A percentile compares a stretch with the other conserved stretches of the same genome.
Conservation (phyloP, 139 green algal species). For the Pycnococcus provasolii region DNA sequence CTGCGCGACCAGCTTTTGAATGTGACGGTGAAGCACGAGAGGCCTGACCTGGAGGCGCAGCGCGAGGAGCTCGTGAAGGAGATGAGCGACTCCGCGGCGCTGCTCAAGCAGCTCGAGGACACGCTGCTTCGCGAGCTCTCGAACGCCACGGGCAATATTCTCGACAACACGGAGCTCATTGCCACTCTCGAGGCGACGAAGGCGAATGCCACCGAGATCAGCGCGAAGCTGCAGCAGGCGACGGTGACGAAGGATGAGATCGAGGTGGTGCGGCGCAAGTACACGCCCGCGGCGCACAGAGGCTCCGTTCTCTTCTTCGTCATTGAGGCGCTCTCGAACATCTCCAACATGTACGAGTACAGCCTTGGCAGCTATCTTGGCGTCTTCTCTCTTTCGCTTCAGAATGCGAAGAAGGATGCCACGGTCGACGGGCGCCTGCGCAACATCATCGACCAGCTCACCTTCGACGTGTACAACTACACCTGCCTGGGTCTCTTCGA, state of each 20-base stretch:
- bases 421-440: slow-evolving; percentile 50
- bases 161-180: slow-evolving; percentile 75
- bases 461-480: slow-evolving; percentile 69
- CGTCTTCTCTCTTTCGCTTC: slow-evolving; percentile 55
- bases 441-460: slow-evolving; percentile 64
- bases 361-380: slow-evolving; percentile 51
- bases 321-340: slow-evolving; percentile 48
- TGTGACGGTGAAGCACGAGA: slow-evolving; percentile 50
- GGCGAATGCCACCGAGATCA: slow-evolving; percentile 63
- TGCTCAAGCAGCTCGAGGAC: slow-evolving; percentile 55
- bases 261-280: slow-evolving; percentile 48
- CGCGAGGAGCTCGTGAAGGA: slow-evolving; percentile 43
- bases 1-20: slow-evolving; percentile 58
- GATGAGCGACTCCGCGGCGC: slow-evolving; percentile 45
- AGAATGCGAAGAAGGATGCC: slow-evolving; percentile 45
- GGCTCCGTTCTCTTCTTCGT: slow-evolving; percentile 75
- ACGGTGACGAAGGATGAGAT: slow-evolving; percentile 55
- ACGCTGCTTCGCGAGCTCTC: slow-evolving; percentile 63
- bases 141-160: slow-evolving; percentile 66
- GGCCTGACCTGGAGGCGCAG: slow-evolving; percentile 47
- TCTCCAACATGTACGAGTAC: slow-evolving; percentile 77
- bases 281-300: slow-evolving; percentile 56
- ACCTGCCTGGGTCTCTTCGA: slow-evolving; percentile 69
- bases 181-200: slow-evolving; percentile 66
- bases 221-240: slow-evolving; percentile 53